Base-by-base conservation (phyloP, 78 protist species). In the Isochrysis galbana region DNA sequence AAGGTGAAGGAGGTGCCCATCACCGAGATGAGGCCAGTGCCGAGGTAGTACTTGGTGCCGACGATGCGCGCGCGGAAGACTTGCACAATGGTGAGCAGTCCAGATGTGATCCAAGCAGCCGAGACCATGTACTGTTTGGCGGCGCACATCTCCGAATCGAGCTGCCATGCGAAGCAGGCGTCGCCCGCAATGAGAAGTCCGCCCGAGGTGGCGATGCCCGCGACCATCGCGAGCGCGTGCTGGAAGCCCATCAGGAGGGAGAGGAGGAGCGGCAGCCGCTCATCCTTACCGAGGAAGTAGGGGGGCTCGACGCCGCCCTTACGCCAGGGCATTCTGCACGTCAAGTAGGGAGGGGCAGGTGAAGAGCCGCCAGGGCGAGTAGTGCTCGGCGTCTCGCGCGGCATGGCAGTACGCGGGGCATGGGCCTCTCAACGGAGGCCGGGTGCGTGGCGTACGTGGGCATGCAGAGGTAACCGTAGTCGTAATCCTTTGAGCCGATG, bases 1-100 rank as follows among this genome's bases (percentile, higher is more conserved):
- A 89, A 89, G 61, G 91, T 89, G 83, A 89, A 89, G 23, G 91
- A 89, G n/a, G 91, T 89, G 38, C 91, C 91, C 39, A 69, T 45
- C 80, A 89, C 83, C 0, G 91, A 88, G 82, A 88, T 67, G 32
- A 88, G 45, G 39, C 91, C 91, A 1, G 91, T 67, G 29, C 91
- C 91, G 38, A 88, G 91, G 47, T 29, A 36, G 82, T 38, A 88
- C 36, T 1, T 25, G 54, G 48, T 42, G 36, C 21, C 38, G 5
- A 25, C 42, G 3, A 32, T 10, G 36, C 5, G 5, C 25, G 14
- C 4, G 91, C 61, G 61, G 38, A 84, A 2, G 32, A 29, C 34
- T 44, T 26, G 67, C 38, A 84, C 14, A 21, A 44, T 0, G 45
- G 72, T 34, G 51, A 47, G 67, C 21, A 84, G 1, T n/a, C 72